Evolutionary conservation across 202 grass and related monocot species (phyloP).

Genomic region (Setaria italica): DNA sequence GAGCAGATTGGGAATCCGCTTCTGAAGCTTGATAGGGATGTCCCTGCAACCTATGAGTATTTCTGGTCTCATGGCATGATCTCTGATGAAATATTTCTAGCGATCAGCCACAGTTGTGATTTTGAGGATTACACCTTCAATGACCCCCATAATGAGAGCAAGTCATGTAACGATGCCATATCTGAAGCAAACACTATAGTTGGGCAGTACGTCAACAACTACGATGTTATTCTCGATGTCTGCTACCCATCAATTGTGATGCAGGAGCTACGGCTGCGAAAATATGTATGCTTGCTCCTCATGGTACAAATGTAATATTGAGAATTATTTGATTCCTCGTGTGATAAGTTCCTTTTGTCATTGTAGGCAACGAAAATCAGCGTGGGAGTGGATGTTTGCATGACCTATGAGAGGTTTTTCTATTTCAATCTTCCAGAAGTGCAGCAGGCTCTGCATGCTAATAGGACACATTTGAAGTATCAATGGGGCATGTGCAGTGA

Average conservation of each 20-base stretch:
- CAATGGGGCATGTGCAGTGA: slow-evolving; percentile 93
- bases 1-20: slow-evolving; percentile 92
- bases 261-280: slow-evolving; percentile 84
- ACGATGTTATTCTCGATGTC: slow-evolving; percentile 91
- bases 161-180: slow-evolving; percentile 83
- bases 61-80: slow-evolving; percentile 99
- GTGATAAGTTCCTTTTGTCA: slow-evolving; percentile 30
- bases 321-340: slow-evolving; percentile 20
- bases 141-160: slow-evolving; percentile 72
- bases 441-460: slow-evolving; percentile 90
- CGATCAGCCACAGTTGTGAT: slow-evolving; percentile 76
- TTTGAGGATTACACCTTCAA: slow-evolving; percentile 92
- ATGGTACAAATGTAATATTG: slow-evolving; percentile 10
- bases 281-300: slow-evolving; percentile 75
- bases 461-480: slow-evolving; percentile 84
- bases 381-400: slow-evolving; percentile 91
- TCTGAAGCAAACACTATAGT: slow-evolving; percentile 66
- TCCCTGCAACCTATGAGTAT: slow-evolving; percentile 84
- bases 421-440: slow-evolving; percentile 98
- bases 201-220: slow-evolving; percentile 84
- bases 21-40: slow-evolving; percentile 89
- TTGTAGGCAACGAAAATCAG: slow-evolving; percentile 83
- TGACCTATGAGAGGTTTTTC: slow-evolving; percentile 83
- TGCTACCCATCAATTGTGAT: slow-evolving; percentile 96
- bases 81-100: slow-evolving; percentile 90